A percentile compares a stretch with the other conserved stretches of the same genome.
These are phyloP conservation scores for Porpolomopsis calyptriformis DNA, from an alignment of 768 basidiomycete species.

Conservation along the genomic window DNA sequence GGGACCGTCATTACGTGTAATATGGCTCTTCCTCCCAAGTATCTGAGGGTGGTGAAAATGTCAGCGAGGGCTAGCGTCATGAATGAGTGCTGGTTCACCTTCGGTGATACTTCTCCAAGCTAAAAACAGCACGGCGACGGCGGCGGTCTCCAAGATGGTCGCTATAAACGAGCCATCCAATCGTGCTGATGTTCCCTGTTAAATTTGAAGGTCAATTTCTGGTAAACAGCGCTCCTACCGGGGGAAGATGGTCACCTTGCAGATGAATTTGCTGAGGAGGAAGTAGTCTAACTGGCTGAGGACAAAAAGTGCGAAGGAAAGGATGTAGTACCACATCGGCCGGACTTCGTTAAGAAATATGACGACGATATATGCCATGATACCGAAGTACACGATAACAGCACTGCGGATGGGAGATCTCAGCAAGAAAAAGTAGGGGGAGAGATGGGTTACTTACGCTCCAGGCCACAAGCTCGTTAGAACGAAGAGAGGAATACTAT, in stretches of 20 bases:
- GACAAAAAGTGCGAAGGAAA: conserved; percentile 67
- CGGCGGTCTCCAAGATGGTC: conserved; percentile 70
- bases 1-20: too few relatives aligned
- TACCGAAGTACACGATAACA: conserved; percentile 52
- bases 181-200: conserved; percentile 49
- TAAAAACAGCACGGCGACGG: conserved; percentile 56
- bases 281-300: conserved; percentile 78
- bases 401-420: conserved; percentile 30
- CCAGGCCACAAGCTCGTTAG: conserved; percentile 74
- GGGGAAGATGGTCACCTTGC: conserved; percentile 32
- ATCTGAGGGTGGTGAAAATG: conserved; percentile 19
- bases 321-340: conserved; percentile 71
- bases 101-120: conserved; percentile 90
- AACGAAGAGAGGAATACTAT: conserved; percentile 70
- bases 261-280: conserved; percentile 68
- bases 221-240: neutral
- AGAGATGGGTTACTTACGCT: conserved; percentile 35
- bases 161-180: conserved; percentile 84
- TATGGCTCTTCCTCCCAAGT: conserved; percentile 43
- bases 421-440: neutral
- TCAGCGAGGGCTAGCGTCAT: neutral
- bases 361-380: conserved; percentile 79
- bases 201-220: neutral
- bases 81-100: conserved; percentile 35
- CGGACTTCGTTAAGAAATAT: conserved; percentile 64